phyloP scores from a whole-genome alignment of 2,329 filamentous ascomycete genomes.

The Penicillium expansum region DNA sequence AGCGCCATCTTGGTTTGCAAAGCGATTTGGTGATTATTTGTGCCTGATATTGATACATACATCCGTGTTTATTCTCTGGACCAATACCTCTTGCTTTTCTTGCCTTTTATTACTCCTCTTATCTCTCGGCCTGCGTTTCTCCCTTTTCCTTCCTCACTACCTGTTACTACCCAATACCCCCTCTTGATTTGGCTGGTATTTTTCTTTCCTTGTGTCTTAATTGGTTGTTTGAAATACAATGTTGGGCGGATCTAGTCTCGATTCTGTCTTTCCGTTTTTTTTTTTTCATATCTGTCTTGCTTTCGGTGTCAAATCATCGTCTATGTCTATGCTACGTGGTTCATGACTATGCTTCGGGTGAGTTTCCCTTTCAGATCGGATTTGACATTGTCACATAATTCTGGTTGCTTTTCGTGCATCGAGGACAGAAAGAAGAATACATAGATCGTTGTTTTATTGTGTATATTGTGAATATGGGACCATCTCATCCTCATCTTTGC shows the following conservation, averaged over 20 bases:
- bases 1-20: constrained; percentile 9
- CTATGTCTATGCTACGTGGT: background rate
- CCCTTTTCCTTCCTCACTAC: background rate
- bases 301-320: background rate
- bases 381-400: background rate
- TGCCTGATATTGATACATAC: constrained; percentile 3
- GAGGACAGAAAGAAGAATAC: background rate
- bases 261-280: background rate
- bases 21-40: constrained; percentile 10
- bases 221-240: constrained; percentile 7
- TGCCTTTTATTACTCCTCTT: background rate
- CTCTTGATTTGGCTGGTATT: constrained; percentile 21
- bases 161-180: constrained; percentile 21
- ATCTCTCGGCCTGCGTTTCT: background rate
- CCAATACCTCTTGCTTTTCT: background rate
- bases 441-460: background rate
- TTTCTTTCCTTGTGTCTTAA: constrained; percentile 15
- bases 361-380: background rate
- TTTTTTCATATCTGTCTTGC: background rate
- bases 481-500: background rate
- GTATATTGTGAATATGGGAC: background rate
- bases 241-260: constrained; percentile 1
- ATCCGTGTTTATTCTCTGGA: background rate
- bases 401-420: background rate
- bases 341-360: background rate